These are phyloP conservation scores for Termitomyces sp. DNA, from an alignment of 768 basidiomycete genomes.

Conservation along the genomic window DNA sequence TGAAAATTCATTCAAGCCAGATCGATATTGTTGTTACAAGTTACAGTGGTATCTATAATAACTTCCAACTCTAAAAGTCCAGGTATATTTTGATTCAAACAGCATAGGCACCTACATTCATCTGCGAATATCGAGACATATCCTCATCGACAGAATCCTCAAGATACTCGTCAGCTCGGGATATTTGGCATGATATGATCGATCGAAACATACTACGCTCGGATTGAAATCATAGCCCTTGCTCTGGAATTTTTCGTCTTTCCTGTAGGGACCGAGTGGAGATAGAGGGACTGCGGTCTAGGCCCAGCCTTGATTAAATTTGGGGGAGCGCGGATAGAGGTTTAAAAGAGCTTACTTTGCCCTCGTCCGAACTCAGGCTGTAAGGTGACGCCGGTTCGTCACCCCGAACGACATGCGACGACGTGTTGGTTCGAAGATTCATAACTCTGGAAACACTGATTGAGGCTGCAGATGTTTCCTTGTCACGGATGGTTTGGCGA, in stretches of 20 bases:
- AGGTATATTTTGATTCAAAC: background rate
- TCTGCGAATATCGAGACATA: background rate
- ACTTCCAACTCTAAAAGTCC: background rate
- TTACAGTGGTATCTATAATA: background rate
- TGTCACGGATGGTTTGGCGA: constrained; percentile 14
- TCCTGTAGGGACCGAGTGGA: background rate
- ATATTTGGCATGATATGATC: background rate
- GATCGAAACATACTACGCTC: background rate
- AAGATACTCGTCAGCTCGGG: background rate
- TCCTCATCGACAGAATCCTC: background rate
- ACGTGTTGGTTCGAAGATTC: constrained; percentile 13
- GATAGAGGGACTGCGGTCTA: constrained; percentile 7
- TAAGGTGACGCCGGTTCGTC: background rate
- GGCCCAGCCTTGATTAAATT: background rate
- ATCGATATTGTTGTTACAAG: background rate
- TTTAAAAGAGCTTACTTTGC: constrained; percentile 8
- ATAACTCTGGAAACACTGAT: constrained; percentile 11
- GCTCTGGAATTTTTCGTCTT: background rate
- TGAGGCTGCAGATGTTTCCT: constrained; percentile 2
- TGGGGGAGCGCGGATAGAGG: no score
- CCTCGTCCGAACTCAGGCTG: constrained; percentile 1
- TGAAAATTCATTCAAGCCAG: background rate
- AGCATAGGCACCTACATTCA: background rate
- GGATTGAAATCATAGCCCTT: background rate
- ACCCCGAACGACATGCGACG: constrained; percentile 5